Evolutionary conservation across 2,329 filamentous ascomycete genomes (phyloP).

Genomic region (Aspergillus arachidicola): DNA sequence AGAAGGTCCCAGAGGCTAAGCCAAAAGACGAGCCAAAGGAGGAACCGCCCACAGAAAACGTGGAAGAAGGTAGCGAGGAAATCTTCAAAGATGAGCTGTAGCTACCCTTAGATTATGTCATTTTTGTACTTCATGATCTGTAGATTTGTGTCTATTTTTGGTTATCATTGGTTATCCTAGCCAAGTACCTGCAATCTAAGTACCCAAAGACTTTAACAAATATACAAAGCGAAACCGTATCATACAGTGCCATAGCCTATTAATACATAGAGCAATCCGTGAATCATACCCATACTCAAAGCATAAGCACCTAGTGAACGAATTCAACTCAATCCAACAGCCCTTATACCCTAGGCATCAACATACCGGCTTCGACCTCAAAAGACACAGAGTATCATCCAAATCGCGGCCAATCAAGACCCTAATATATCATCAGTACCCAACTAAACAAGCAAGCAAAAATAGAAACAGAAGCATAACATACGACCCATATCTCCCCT

Average conservation of each 20-base stretch:
- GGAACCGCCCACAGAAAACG: conserved; percentile 15
- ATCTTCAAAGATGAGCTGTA: conserved; percentile 44
- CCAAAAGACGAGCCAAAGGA: neutral
- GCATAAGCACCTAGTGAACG: neutral
- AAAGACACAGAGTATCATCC: neutral
- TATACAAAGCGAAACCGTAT: neutral
- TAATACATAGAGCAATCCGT: neutral
- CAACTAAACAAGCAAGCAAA: neutral
- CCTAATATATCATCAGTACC: neutral
- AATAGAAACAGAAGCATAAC: neutral
- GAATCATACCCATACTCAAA: neutral
- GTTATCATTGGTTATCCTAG: neutral
- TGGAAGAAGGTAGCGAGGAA: conserved; percentile 39
- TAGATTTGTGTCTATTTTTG: neutral
- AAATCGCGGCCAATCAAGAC: neutral
- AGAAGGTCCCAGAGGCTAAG: conserved; percentile 9
- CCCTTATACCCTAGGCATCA: neutral
- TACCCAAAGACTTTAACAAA: neutral
- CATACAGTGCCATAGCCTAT: neutral
- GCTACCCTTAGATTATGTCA: neutral
- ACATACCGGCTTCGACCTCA: neutral
- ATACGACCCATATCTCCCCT: neutral
- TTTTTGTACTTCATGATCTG: neutral
- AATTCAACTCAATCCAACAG: neutral
- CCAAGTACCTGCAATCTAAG: too few species aligned